Evolutionary conservation across 768 basidiomycete species (phyloP), one percentile per base, ranked within the genome.

Genomic region (Collybiopsis confluens): DNA sequence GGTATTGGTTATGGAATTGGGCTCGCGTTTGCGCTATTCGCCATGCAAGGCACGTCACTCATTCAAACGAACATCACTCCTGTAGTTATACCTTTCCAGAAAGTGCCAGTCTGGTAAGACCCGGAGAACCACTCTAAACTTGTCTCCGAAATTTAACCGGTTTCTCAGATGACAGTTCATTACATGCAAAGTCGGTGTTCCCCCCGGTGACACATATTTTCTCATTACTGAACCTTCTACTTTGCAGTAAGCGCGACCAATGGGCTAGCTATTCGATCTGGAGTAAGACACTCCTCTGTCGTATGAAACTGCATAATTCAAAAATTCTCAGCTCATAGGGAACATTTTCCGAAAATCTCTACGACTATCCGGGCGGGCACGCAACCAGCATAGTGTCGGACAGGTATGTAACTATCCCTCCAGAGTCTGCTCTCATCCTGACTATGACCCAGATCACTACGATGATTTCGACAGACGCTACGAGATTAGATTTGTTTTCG

Each of bases 331-430:
- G 73, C 54, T 76, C 24, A 73, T 76, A 35, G 77, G 75, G 2
- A 63, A 60, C 27, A 79, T 88, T 28, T 82, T 83, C 58, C 77
- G 84, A 20, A 90, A 90, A 63, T 82, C 85, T 1, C 68, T 89
- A 36, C 78, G 86, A 11, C 68, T 89, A 0, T 88, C 86, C 15
- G 80, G 81, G 0, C 73, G 78, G 45, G 73, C 85, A 8, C 73
- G 84, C 18, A 55, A 77, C 24, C 72, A 80, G 40, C 83, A 86
- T 61, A 80, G 75, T 18, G 80, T 81, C 38, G 87, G 87, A 0
- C 73, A 53, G 41, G 50, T 52, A 33, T 13, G 15, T 26, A 24
- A 18, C 20, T 6, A 36, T n/a, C 3, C 33, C 5, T 38, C 8
- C 35, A 13, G 10, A 15, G 11, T 1, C 4, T 2, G 18, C 30